Conservation (phyloP, 192 early-diverging fungal species). For the Coemansia sp. region DNA sequence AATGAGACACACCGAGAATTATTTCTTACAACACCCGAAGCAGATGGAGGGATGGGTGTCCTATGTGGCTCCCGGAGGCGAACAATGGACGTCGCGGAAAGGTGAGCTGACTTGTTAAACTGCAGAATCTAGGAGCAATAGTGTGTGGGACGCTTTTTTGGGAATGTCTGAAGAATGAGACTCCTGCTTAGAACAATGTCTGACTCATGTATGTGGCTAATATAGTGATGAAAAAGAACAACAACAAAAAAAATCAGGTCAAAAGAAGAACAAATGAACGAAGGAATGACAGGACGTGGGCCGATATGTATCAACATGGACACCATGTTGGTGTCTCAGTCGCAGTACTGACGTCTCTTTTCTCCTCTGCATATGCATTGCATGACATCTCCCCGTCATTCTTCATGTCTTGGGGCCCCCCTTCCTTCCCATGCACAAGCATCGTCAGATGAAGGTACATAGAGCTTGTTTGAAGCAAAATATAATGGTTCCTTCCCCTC, state of each 20-base stretch:
- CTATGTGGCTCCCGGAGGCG: neutral
- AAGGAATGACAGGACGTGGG: neutral
- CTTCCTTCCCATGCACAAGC: neutral
- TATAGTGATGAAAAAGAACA: slow-evolving; percentile 3
- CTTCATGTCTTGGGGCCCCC: neutral
- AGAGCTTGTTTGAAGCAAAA: neutral
- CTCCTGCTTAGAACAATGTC: neutral
- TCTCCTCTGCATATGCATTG: slow-evolving; percentile 3
- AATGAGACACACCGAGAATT: neutral
- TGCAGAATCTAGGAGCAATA: slow-evolving; percentile 7
- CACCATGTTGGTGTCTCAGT: slow-evolving; percentile 2
- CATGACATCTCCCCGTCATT: neutral
- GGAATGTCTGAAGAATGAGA: neutral
- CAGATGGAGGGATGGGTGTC: neutral
- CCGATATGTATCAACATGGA: neutral
- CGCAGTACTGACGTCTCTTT: slow-evolving; percentile 7
- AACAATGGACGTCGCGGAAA: neutral
- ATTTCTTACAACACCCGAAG: neutral
- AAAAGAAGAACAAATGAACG: neutral
- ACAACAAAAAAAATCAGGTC: neutral
- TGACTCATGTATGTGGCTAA: slow-evolving; percentile 6
- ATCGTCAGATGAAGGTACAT: neutral
- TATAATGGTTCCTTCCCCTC: neutral
- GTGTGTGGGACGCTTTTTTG: neutral
- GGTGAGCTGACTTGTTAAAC: neutral